Conservation (phyloP, 2,329 filamentous ascomycete genomes). For the Aspergillus viridinutans region DNA sequence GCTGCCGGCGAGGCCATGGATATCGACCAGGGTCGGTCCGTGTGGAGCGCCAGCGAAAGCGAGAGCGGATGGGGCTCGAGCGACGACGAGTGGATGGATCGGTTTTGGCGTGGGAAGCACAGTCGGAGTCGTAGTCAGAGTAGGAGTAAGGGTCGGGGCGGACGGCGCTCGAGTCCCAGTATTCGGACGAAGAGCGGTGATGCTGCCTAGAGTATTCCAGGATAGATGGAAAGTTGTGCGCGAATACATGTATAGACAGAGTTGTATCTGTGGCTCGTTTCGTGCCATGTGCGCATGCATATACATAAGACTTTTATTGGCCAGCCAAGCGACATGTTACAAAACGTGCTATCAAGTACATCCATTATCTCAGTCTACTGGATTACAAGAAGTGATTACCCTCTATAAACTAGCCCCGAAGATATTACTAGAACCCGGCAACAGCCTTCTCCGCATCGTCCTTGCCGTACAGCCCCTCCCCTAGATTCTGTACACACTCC, state of each 20-base stretch:
- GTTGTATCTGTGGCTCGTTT: neutral
- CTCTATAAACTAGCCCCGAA: neutral
- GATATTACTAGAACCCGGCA: constrained; percentile 34
- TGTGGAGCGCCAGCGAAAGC: constrained; percentile 35
- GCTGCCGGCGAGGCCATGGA: neutral
- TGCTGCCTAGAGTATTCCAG: neutral
- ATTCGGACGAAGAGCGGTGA: neutral
- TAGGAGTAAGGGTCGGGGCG: neutral
- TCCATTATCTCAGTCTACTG: neutral
- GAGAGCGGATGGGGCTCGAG: constrained; percentile 34
- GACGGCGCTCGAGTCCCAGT: neutral
- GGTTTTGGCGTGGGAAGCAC: neutral
- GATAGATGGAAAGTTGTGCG: no score
- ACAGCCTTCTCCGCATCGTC: constrained; percentile 32
- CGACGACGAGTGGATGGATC: constrained; percentile 10
- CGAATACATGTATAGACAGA: no score
- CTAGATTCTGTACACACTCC: constrained; percentile 58
- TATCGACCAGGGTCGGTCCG: constrained; percentile 11
- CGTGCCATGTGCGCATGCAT: neutral
- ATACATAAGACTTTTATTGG: neutral
- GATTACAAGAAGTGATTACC: neutral
- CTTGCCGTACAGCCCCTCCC: constrained; percentile 49
- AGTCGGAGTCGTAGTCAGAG: neutral
- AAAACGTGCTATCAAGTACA: neutral
- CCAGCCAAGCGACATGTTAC: neutral